Evolutionary conservation across 2,329 filamentous ascomycete genomes (phyloP).

Genomic region (Thelonectria rubi): DNA sequence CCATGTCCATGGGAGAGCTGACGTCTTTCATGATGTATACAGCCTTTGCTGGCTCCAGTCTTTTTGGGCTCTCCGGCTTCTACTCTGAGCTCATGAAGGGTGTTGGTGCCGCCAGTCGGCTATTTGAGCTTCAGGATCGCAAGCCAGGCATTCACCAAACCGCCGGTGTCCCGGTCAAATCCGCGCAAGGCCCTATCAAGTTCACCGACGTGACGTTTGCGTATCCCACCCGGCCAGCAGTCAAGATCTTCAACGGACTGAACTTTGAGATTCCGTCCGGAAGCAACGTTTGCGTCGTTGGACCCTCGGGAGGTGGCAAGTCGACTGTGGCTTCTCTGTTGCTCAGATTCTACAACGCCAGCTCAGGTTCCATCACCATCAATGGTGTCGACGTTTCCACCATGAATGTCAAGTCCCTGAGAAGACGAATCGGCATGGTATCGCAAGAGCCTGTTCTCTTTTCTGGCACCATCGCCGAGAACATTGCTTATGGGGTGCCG

Average conservation of each 20-base stretch:
- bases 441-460: constrained; percentile 95
- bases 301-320: constrained; percentile 94
- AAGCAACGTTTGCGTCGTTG: constrained; percentile 95
- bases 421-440: constrained; percentile 93
- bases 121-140: constrained; percentile 96
- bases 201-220: constrained; percentile 89
- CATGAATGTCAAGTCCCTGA: constrained; percentile 93
- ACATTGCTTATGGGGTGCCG: constrained; percentile 91
- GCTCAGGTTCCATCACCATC: constrained; percentile 79
- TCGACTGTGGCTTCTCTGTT: constrained; percentile 94
- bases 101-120: constrained; percentile 91
- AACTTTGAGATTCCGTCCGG: constrained; percentile 92
- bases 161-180: constrained; percentile 78
- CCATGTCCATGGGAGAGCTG: constrained; percentile 89
- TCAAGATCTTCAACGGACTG: constrained; percentile 88
- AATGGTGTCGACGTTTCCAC: constrained; percentile 82
- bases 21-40: constrained; percentile 99
- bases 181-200: constrained; percentile 86
- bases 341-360: constrained; percentile 90
- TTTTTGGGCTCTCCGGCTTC: constrained; percentile 94
- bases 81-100: constrained; percentile 99
- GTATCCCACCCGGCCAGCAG: constrained; percentile 92
- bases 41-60: constrained; percentile 82
- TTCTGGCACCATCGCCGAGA: constrained; percentile 84
- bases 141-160: constrained; percentile 88